A percentile compares a stretch with the other conserved stretches of the same genome.
These are phyloP conservation scores for Neonectria ditissima DNA, from an alignment of 2,329 filamentous ascomycete genomes.

Conservation along the genomic window DNA sequence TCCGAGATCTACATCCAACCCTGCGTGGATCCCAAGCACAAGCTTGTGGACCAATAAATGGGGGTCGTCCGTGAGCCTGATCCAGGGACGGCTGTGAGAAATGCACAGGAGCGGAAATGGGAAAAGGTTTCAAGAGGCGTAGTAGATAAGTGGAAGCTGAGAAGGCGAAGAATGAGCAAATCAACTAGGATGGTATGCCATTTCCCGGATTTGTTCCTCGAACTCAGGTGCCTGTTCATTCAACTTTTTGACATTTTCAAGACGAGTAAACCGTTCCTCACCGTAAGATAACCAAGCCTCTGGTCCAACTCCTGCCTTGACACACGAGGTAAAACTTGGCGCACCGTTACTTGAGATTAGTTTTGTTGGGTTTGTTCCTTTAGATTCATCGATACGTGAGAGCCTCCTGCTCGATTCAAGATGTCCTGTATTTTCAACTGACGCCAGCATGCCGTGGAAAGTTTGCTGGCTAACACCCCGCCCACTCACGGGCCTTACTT, in stretches of 20 bases:
- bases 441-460: no score
- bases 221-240: background rate
- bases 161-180: no score
- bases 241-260: background rate
- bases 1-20: background rate
- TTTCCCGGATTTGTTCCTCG: background rate
- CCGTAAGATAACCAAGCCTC: background rate
- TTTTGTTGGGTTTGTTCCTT: background rate
- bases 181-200: background rate
- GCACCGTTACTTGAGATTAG: background rate
- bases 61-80: background rate
- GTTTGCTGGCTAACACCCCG: no score
- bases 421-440: no score
- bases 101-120: background rate
- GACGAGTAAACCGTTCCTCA: background rate
- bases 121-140: background rate
- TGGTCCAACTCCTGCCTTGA: background rate
- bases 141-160: background rate
- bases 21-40: background rate
- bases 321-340: background rate
- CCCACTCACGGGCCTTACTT: no score
- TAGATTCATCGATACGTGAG: background rate
- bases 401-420: no score
- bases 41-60: background rate
- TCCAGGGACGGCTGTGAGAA: background rate